Conservation (phyloP, 768 basidiomycete species). For the Termitomyces sp. region DNA sequence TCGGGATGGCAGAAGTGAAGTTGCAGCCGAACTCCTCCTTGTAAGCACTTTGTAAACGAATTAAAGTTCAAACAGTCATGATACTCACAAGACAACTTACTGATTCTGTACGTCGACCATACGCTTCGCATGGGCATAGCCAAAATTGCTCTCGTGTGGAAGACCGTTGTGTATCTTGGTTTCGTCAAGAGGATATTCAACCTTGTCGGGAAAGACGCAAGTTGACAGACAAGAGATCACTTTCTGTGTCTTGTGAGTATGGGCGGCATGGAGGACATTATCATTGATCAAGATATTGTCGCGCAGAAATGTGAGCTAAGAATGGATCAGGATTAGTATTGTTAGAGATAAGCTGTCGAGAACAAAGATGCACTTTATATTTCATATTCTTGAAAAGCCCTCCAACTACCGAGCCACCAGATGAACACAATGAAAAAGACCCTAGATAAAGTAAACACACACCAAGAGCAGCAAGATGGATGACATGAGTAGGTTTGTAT, state of each 20-base stretch:
- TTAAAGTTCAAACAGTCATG: background rate
- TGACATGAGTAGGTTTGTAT: constrained; percentile 93
- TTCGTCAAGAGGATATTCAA: constrained; percentile 89
- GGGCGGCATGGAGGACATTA: constrained; percentile 76
- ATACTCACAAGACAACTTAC: constrained; percentile 34
- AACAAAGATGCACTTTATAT: constrained; percentile 65
- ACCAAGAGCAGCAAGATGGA: constrained; percentile 94
- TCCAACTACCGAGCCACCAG: constrained; percentile 52
- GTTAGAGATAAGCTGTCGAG: background rate
- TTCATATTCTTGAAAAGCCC: constrained; percentile 96
- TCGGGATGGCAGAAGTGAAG: constrained; percentile 96
- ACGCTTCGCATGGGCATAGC: constrained; percentile 93
- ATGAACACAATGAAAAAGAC: background rate
- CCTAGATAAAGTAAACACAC: constrained; percentile 16
- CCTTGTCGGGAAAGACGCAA: constrained; percentile 96
- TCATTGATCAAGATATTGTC: constrained; percentile 97
- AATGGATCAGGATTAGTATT: background rate
- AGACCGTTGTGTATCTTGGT: constrained; percentile 88
- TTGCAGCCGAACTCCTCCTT: constrained; percentile 92
- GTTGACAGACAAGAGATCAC: constrained; percentile 95
- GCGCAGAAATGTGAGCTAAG: constrained; percentile 81
- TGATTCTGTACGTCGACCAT: constrained; percentile 95
- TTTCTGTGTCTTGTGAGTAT: constrained; percentile 61
- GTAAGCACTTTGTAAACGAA: constrained; percentile 63
- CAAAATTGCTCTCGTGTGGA: constrained; percentile 93